Evolutionary conservation across 768 basidiomycete genomes (phyloP).

Genomic region (Mycena vitilis): DNA sequence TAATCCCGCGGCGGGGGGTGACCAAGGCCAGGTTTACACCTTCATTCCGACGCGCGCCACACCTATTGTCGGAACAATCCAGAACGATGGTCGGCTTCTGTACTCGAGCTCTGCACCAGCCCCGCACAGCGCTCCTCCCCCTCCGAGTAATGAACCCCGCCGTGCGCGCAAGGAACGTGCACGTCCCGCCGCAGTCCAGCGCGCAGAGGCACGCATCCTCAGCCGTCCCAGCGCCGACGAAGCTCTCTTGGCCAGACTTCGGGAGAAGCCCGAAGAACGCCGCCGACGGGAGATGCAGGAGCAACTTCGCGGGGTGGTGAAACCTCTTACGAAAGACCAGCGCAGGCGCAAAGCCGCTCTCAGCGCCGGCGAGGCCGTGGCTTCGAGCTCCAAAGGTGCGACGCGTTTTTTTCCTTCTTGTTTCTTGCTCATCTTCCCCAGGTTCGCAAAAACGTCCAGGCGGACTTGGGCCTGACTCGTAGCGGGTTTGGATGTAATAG

Average conservation of each 20-base stretch:
- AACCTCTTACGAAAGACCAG: not conserved
- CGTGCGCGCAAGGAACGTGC: not conserved
- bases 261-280: not conserved
- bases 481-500: too few species aligned
- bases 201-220: not conserved
- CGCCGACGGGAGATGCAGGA: not conserved
- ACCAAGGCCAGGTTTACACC: not conserved
- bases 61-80: not conserved
- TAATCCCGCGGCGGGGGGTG: not conserved
- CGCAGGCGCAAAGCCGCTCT: not conserved
- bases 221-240: not conserved
- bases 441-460: too few species aligned
- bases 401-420: too few species aligned
- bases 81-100: not conserved
- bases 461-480: too few species aligned
- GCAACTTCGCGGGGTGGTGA: not conserved
- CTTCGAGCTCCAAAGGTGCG: too few species aligned
- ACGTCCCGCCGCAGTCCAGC: not conserved
- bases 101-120: not conserved
- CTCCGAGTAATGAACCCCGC: not conserved
- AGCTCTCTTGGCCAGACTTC: not conserved
- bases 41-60: not conserved
- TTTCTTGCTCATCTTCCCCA: too few species aligned
- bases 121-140: not conserved
- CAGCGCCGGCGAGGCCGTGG: too few species aligned